Conservation (phyloP, 1,284 basidiomycete genomes). For the Gomphus sp. region DNA sequence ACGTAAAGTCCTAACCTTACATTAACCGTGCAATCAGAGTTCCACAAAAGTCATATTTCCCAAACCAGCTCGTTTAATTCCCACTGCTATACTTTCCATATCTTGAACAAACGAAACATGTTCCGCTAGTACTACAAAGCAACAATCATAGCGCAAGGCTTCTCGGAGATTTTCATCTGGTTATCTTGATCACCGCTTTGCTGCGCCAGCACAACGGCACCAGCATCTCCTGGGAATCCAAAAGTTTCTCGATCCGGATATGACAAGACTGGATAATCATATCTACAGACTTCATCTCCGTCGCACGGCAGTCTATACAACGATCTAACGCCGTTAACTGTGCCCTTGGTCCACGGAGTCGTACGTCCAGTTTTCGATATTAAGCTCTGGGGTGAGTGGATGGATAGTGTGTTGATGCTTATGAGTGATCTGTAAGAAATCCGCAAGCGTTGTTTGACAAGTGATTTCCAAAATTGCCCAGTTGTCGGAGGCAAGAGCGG, state of each 20-base stretch:
- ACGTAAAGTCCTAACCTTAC: too few species aligned
- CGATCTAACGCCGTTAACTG: conserved; percentile 3
- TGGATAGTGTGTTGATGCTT: not conserved
- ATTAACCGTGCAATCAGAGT: too few species aligned
- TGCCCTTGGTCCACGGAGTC: not conserved
- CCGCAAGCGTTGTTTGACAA: not conserved
- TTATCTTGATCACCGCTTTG: not conserved
- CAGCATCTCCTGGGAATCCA: conserved; percentile 2
- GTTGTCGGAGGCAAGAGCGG: not conserved
- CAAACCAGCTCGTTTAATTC: not conserved
- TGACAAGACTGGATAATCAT: not conserved
- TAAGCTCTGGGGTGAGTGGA: not conserved
- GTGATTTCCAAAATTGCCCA: conserved; percentile 4
- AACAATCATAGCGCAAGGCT: conserved; percentile 1
- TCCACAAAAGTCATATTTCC: conserved; percentile 2
- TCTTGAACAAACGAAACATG: conserved; percentile 8
- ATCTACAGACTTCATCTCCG: not conserved
- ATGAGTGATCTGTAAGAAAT: not conserved
- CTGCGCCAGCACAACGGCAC: not conserved
- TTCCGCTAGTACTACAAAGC: not conserved
- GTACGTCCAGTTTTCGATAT: conserved; percentile 2
- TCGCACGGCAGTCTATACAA: conserved; percentile 4
- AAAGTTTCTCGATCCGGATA: not conserved
- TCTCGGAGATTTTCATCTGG: not conserved
- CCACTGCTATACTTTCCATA: not conserved